These are phyloP conservation scores for Aspergillus fumigatiaffinis DNA, from an alignment of 2,329 filamentous ascomycete species.

Conservation along the genomic window DNA sequence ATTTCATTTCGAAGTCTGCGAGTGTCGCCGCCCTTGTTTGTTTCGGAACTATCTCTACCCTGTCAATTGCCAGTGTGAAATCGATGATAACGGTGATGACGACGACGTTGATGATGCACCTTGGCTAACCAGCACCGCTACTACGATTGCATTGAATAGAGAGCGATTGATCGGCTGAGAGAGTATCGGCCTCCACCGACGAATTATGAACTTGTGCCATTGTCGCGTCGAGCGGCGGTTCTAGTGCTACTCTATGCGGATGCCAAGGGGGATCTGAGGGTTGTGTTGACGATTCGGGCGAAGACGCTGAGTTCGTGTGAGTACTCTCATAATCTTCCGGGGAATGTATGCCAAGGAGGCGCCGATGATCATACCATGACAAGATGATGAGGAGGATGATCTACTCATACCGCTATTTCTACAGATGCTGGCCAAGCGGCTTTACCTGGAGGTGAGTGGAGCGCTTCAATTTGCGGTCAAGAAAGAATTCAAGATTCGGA, in stretches of 20 bases:
- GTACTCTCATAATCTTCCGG: slow-evolving; percentile 5
- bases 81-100: too few species aligned
- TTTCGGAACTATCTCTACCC: neutral
- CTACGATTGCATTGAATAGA: slow-evolving; percentile 23
- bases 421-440: slow-evolving; percentile 76
- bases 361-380: neutral
- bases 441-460: slow-evolving; percentile 72
- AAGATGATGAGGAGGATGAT: neutral
- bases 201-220: slow-evolving; percentile 53
- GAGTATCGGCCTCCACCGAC: slow-evolving; percentile 55
- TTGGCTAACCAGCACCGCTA: neutral
- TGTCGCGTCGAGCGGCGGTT: slow-evolving; percentile 74
- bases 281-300: slow-evolving; percentile 60
- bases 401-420: neutral
- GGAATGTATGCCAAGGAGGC: neutral
- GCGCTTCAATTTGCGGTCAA: neutral
- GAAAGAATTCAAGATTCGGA: neutral
- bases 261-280: slow-evolving; percentile 68
- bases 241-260: slow-evolving; percentile 86
- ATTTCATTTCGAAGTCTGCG: neutral
- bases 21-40: neutral
- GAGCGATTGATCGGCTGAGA: slow-evolving; percentile 54
- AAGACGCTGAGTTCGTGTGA: slow-evolving; percentile 56
- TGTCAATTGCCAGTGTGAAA: neutral
- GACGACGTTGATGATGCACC: neutral